A percentile compares a stretch with the other conserved stretches of the same genome.
Evolutionary conservation across 768 basidiomycete species (phyloP).

Genomic region (Panellus pusillus): DNA sequence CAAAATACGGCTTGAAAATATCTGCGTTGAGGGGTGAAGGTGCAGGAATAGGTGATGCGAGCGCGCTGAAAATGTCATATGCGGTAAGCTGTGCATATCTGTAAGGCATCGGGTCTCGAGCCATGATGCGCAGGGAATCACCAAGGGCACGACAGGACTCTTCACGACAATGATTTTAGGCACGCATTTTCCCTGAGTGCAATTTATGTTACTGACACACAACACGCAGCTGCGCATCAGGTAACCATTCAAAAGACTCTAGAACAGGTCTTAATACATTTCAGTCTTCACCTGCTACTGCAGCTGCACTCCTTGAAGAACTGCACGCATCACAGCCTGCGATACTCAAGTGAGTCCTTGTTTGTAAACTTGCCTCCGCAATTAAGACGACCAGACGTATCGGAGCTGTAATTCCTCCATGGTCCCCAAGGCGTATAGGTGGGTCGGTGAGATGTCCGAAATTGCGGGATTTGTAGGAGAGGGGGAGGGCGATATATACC

Average conservation of each 20-base stretch:
- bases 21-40: slow-evolving; percentile 47
- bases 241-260: slow-evolving; percentile 25
- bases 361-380: slow-evolving; percentile 28
- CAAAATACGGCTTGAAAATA: slow-evolving; percentile 45
- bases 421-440: slow-evolving; percentile 65
- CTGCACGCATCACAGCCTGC: slow-evolving; percentile 46
- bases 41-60: slow-evolving; percentile 54
- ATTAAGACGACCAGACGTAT: not conserved
- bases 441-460: slow-evolving; percentile 65
- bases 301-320: slow-evolving; percentile 54
- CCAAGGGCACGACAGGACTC: slow-evolving; percentile 53
- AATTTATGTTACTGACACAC: slow-evolving; percentile 1
- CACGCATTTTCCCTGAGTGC: slow-evolving; percentile 25
- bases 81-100: slow-evolving; percentile 39
- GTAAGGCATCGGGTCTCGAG: too few species aligned
- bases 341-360: slow-evolving; percentile 40
- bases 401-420: slow-evolving; percentile 26
- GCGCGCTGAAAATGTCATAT: slow-evolving; percentile 66
- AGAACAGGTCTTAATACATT: not conserved
- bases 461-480: slow-evolving; percentile 56
- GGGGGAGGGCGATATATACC: slow-evolving; percentile 44
- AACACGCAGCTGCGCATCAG: slow-evolving; percentile 28
- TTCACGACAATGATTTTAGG: slow-evolving; percentile 58
- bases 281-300: slow-evolving; percentile 56
- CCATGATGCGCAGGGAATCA: slow-evolving; percentile 43